Percentiles rank a stretch among this genome's conserved stretches.
phyloP scores from a whole-genome alignment of 345 rosid genomes.

The Nephelium lappaceum region DNA sequence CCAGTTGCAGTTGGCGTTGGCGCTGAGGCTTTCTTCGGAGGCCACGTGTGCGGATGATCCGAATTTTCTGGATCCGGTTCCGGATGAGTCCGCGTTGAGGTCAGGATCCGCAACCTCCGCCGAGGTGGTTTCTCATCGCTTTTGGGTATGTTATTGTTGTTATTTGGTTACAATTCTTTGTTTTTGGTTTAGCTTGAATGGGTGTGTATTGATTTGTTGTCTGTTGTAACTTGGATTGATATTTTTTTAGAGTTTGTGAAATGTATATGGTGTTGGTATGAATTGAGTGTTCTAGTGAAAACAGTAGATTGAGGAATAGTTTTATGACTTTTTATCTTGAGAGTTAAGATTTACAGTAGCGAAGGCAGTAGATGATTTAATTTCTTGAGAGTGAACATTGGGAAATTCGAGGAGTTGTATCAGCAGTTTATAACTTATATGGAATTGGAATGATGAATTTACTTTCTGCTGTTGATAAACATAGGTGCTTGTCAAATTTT shows the following conservation, averaged over 20 bases:
- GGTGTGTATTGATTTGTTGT: background rate
- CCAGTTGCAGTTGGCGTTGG: conserved; percentile 96
- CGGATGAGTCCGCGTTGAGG: conserved; percentile 68
- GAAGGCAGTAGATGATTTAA: conserved; percentile 1
- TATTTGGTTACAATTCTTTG: background rate
- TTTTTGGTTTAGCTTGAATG: conserved; percentile 4
- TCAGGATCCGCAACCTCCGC: conserved; percentile 55
- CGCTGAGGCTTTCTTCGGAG: conserved; percentile 87
- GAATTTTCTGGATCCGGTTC: conserved; percentile 85
- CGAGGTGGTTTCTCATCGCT: conserved; percentile 82
- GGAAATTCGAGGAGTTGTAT: background rate
- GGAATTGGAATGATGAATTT: background rate
- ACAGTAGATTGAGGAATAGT: background rate
- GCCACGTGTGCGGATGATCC: conserved; percentile 97
- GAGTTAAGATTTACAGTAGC: background rate
- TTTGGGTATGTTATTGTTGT: conserved; percentile 66
- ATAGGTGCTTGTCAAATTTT: background rate
- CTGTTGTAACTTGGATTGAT: background rate
- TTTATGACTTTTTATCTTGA: background rate
- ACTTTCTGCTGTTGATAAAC: background rate
- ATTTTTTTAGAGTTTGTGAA: background rate
- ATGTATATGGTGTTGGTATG: background rate
- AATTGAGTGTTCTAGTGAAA: background rate
- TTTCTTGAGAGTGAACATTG: background rate
- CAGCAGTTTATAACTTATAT: background rate